Conservation (phyloP, 352 stramenopile genomes). For the Pilasporangium apinafurcum region DNA sequence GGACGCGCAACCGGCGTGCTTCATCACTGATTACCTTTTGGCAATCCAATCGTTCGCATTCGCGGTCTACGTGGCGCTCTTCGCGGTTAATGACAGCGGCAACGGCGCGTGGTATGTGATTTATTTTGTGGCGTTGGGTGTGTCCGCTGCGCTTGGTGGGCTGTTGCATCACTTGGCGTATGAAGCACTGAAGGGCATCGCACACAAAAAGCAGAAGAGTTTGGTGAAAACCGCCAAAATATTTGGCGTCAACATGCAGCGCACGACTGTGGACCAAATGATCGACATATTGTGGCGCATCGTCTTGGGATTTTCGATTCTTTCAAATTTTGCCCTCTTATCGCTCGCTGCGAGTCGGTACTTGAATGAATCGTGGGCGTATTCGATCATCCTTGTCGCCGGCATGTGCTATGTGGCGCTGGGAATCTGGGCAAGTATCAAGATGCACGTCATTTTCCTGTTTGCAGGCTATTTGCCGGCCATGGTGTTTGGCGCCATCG, state of each 20-base stretch:
- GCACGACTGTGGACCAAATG: conserved; percentile 59
- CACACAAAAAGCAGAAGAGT: conserved; percentile 64
- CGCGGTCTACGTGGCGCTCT: conserved; percentile 73
- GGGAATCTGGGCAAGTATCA: conserved; percentile 73
- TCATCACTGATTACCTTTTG: conserved; percentile 85
- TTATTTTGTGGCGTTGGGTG: conserved; percentile 83
- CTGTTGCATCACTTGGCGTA: conserved; percentile 81
- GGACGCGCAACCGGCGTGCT: conserved; percentile 82
- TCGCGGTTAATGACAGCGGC: conserved; percentile 41
- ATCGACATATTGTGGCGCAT: conserved; percentile 80
- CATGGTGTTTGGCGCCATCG: conserved; percentile 73
- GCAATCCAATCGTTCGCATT: conserved; percentile 81
- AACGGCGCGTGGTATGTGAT: conserved; percentile 73
- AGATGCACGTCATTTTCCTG: conserved; percentile 81
- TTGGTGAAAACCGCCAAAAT: conserved; percentile 58
- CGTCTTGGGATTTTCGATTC: conserved; percentile 72
- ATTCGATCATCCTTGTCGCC: conserved; percentile 64
- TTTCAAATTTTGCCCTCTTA: conserved; percentile 83
- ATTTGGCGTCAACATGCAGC: conserved; percentile 68
- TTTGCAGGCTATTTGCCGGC: conserved; percentile 76
- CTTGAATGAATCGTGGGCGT: conserved; percentile 65
- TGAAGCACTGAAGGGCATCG: conserved; percentile 63
- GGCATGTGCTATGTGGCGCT: conserved; percentile 61
- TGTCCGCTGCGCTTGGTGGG: conserved; percentile 66
- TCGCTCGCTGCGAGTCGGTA: conserved; percentile 72